phyloP scores from a whole-genome alignment of 225 moss, liverwort and hornwort species.

The Pseudoscleropodium purum region DNA sequence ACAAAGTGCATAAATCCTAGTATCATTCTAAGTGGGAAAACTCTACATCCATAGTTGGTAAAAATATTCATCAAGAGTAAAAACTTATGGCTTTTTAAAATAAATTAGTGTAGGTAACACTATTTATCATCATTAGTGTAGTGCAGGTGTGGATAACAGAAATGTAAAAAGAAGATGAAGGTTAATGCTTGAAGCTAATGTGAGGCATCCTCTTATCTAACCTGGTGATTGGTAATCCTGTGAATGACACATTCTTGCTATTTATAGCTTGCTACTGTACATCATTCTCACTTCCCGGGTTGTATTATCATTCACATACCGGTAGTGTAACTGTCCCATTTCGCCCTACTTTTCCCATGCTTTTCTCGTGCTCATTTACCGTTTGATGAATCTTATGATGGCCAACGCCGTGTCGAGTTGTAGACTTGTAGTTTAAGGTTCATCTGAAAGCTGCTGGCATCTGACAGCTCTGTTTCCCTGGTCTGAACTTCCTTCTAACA shows the following conservation, averaged over 20 bases:
- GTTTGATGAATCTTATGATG: background rate
- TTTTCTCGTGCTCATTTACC: background rate
- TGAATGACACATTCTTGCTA: background rate
- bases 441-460: background rate
- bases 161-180: background rate
- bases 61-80: no score
- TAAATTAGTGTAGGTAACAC: no score
- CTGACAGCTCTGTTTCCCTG: background rate
- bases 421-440: background rate
- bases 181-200: background rate
- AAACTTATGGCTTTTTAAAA: no score
- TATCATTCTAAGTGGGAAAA: no score
- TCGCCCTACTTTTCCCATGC: background rate
- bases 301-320: background rate
- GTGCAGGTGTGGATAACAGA: background rate
- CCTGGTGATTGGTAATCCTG: background rate
- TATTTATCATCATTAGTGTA: no score
- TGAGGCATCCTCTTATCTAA: background rate
- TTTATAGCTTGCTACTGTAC: background rate
- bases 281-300: background rate
- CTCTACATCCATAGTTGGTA: no score
- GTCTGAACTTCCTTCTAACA: background rate
- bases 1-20: no score
- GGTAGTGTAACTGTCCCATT: background rate
- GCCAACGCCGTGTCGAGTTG: background rate